phyloP scores from a whole-genome alignment of 768 basidiomycete genomes.

The Pisolithus marmoratus region DNA sequence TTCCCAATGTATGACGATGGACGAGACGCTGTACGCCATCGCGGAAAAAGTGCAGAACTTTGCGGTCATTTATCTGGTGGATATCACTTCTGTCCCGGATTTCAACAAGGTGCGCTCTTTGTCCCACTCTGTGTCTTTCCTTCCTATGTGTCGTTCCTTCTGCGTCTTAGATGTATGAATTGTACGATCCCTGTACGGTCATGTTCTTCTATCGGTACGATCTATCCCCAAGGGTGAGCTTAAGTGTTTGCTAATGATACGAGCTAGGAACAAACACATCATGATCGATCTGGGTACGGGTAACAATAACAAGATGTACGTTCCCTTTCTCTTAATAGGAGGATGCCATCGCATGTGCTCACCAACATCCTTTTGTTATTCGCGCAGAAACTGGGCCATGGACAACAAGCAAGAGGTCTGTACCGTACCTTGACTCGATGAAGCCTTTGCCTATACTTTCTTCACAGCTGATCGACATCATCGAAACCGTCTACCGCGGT shows the following conservation, averaged over 20 bases:
- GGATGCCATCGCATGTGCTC: background rate
- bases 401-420: conserved; percentile 95
- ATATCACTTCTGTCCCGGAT: conserved; percentile 95
- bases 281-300: conserved; percentile 99
- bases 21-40: conserved; percentile 89
- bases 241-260: background rate
- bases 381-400: conserved; percentile 94
- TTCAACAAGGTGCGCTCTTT: conserved; percentile 79
- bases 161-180: conserved; percentile 83
- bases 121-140: background rate
- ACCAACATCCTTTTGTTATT: background rate
- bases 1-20: conserved; percentile 93
- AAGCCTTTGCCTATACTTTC: background rate
- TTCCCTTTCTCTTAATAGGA: conserved; percentile 6
- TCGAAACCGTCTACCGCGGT: conserved; percentile 97
- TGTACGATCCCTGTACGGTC: conserved; percentile 96
- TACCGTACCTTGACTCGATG: background rate
- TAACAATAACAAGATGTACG: conserved; percentile 99
- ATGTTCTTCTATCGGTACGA: conserved; percentile 95
- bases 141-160: background rate
- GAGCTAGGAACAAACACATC: conserved; percentile 88
- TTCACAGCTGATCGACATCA: conserved; percentile 85
- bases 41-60: conserved; percentile 98
- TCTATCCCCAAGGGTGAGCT: background rate
- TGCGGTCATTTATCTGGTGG: conserved; percentile 91